A percentile compares a stretch with the other conserved stretches of the same genome.
Conservation (phyloP, 129 eudicot genomes). For the Pittosporum tobira region DNA sequence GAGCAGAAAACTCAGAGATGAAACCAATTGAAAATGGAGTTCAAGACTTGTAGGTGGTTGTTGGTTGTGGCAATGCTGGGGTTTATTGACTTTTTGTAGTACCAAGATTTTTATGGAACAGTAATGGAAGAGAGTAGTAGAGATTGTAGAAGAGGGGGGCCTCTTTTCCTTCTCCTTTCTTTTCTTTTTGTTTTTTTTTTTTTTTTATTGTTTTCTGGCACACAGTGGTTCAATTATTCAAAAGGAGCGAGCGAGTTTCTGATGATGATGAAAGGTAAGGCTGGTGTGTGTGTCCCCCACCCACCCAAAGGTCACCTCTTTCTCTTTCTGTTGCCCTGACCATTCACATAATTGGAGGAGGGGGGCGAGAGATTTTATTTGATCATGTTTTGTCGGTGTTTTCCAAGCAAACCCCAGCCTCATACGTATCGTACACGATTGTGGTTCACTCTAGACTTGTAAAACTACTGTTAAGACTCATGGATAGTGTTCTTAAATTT, state of each 20-base stretch:
- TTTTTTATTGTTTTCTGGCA: no score
- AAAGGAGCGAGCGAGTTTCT: not conserved
- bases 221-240: slow-evolving; percentile 15
- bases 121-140: not conserved
- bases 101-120: slow-evolving; percentile 2
- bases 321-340: slow-evolving; percentile 5
- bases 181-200: not conserved
- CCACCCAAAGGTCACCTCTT: slow-evolving; percentile 27
- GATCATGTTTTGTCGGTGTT: slow-evolving; percentile 34
- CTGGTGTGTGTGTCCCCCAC: slow-evolving; percentile 42
- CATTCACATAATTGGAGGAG: slow-evolving; percentile 4
- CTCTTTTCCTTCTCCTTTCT: slow-evolving; percentile 13
- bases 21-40: not conserved
- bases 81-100: slow-evolving; percentile 10
- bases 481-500: no score
- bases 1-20: not conserved
- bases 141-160: slow-evolving; percentile 1
- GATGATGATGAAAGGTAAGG: slow-evolving; percentile 13
- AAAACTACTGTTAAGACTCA: no score
- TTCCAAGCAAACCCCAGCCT: slow-evolving; percentile 43
- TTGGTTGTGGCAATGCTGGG: not conserved
- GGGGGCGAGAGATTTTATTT: not conserved
- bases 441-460: no score
- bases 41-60: not conserved
- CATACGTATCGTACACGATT: no score